These are phyloP conservation scores for Rhodotorula glutinis DNA, from an alignment of 1,284 basidiomycete genomes.

Conservation along the genomic window DNA sequence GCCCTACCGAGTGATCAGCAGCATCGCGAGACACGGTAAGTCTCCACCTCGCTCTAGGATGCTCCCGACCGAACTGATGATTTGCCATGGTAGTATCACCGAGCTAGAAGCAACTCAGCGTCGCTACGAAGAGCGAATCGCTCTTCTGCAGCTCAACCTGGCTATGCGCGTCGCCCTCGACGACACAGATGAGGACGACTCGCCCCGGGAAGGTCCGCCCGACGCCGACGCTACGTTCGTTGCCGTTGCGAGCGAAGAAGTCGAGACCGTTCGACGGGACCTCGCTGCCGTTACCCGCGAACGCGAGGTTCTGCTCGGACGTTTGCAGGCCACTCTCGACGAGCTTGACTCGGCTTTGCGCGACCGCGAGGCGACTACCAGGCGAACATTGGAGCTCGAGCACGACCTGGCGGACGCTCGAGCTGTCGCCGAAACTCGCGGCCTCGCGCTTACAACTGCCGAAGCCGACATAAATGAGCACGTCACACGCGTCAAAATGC, in stretches of 20 bases:
- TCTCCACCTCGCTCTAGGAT: neutral
- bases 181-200: constrained; percentile 7
- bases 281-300: constrained; percentile 3
- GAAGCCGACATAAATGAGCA: neutral
- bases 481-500: too few species aligned
- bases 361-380: neutral
- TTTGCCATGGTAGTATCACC: neutral
- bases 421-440: neutral
- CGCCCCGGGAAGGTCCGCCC: neutral
- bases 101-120: neutral
- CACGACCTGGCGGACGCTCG: neutral
- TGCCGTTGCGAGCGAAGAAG: neutral
- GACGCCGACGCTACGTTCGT: neutral
- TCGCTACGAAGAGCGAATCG: constrained; percentile 23
- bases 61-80: neutral
- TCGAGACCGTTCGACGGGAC: neutral
- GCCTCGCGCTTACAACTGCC: too few species aligned
- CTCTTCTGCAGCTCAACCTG: constrained; percentile 28
- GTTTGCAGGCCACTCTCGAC: neutral
- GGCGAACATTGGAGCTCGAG: neutral
- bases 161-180: constrained; percentile 27
- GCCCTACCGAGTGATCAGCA: constrained; percentile 14
- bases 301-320: constrained; percentile 8
- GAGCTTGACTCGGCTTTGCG: neutral
- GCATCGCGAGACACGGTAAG: constrained; percentile 13